These are phyloP conservation scores for Colletotrichum aenigma DNA, from an alignment of 2,329 filamentous ascomycete species.

Conservation along the genomic window DNA sequence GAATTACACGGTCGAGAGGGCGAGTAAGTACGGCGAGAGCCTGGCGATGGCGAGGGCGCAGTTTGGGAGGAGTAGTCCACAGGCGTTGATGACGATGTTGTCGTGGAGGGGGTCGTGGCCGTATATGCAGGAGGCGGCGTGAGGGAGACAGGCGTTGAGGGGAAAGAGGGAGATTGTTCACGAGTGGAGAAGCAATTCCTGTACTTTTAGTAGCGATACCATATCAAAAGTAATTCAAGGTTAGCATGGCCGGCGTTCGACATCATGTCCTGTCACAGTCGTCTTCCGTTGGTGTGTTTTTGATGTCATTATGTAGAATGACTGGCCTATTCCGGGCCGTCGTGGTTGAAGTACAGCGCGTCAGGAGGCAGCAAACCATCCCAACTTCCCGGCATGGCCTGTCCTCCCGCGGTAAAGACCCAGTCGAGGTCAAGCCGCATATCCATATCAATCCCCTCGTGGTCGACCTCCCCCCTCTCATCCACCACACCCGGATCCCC, in stretches of 20 bases:
- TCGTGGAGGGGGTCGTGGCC: not conserved
- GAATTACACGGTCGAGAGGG: not conserved
- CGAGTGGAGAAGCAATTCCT: not conserved
- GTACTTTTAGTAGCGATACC: not conserved
- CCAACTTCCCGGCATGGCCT: not conserved
- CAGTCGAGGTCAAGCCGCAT: conserved; percentile 12
- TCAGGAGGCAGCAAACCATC: not conserved
- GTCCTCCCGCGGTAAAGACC: not conserved
- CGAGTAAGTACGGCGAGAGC: not conserved
- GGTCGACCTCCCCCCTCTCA: not conserved
- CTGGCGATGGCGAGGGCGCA: not conserved
- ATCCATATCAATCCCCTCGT: not conserved
- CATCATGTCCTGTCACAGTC: not conserved
- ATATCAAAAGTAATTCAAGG: not conserved
- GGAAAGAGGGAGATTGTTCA: not conserved
- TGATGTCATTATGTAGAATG: not conserved
- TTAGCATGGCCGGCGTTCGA: not conserved
- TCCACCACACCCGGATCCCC: not conserved
- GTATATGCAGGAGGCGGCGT: not conserved
- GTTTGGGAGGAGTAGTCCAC: not conserved
- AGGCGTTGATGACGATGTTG: not conserved
- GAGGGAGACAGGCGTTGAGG: not conserved
- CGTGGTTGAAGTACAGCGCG: not conserved
- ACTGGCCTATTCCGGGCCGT: not conserved
- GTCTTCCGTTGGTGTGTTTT: not conserved